Evolutionary conservation across 1,139 yeast genomes (phyloP).

Genomic region (Candida sp.): DNA sequence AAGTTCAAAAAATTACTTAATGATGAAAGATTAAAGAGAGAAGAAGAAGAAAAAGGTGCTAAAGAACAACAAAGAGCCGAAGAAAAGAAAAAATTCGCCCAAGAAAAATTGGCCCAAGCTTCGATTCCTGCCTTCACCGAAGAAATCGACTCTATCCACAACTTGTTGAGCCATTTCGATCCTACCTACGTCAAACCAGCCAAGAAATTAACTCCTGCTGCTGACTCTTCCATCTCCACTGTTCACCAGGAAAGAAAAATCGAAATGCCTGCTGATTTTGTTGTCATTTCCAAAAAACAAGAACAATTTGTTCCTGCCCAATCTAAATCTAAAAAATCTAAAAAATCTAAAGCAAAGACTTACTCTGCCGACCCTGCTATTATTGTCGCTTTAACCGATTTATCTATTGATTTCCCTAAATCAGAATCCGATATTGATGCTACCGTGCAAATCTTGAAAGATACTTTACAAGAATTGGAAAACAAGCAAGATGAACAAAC

Average conservation of each 20-base stretch:
- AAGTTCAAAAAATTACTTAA: slow-evolving; percentile 69
- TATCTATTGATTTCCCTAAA: slow-evolving; percentile 79
- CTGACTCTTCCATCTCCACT: slow-evolving; percentile 11
- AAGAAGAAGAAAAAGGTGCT: slow-evolving; percentile 59
- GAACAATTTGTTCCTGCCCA: slow-evolving; percentile 53
- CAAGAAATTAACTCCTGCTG: slow-evolving; percentile 26
- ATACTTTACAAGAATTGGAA: slow-evolving; percentile 67
- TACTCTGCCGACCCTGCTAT: slow-evolving; percentile 80
- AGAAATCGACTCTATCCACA: slow-evolving; percentile 73
- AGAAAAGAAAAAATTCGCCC: slow-evolving; percentile 63
- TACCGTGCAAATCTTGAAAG: slow-evolving; percentile 67
- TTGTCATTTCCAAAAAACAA: slow-evolving; percentile 63
- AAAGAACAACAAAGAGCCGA: slow-evolving; percentile 57
- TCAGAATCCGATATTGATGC: slow-evolving; percentile 68
- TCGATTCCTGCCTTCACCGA: slow-evolving; percentile 82
- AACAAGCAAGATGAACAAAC: slow-evolving; percentile 83
- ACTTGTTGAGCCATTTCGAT: slow-evolving; percentile 69
- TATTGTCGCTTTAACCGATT: slow-evolving; percentile 72
- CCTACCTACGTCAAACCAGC: slow-evolving; percentile 70
- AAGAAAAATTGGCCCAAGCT: slow-evolving; percentile 61
- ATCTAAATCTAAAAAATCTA: slow-evolving; percentile 36
- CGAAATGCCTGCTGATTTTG: slow-evolving; percentile 63
- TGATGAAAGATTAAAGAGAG: slow-evolving; percentile 68
- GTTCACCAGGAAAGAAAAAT: slow-evolving; percentile 43
- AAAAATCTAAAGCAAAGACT: slow-evolving; percentile 37